phyloP scores from a whole-genome alignment of 1,139 yeast species.

The Kodamaea plutei region DNA sequence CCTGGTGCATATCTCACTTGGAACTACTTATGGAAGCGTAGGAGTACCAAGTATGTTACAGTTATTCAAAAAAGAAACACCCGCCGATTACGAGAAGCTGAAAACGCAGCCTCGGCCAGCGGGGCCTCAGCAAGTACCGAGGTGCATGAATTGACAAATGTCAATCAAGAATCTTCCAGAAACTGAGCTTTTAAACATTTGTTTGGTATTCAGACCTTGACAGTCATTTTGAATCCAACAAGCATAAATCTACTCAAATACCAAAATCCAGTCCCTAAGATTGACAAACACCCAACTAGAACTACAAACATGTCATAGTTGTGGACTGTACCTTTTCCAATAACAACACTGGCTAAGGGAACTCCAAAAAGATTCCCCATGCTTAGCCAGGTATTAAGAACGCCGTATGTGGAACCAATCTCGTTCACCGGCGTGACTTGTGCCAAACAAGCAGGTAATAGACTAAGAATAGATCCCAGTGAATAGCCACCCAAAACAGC shows the following conservation, averaged over 20 bases:
- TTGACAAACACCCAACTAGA: constrained; percentile 30
- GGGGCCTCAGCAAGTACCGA: constrained; percentile 3
- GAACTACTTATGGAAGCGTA: constrained; percentile 26
- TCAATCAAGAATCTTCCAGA: too few relatives aligned
- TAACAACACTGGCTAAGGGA: constrained; percentile 36
- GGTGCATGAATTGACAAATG: constrained; percentile 2
- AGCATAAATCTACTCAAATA: constrained; percentile 8
- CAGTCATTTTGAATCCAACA: constrained; percentile 10
- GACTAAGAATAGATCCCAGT: constrained; percentile 29
- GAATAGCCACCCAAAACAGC: constrained; percentile 27
- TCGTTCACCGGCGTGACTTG: constrained; percentile 26
- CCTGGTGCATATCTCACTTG: constrained; percentile 38
- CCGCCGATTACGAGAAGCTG: constrained; percentile 1
- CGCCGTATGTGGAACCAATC: constrained; percentile 29
- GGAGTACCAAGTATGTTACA: constrained; percentile 19
- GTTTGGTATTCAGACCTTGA: constrained; percentile 10
- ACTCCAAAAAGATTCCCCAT: constrained; percentile 32
- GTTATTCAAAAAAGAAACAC: constrained; percentile 21
- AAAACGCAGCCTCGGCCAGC: constrained; percentile 2
- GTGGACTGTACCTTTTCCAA: constrained; percentile 27
- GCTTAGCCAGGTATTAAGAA: constrained; percentile 26
- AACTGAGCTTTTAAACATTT: too few relatives aligned
- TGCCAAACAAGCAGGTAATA: constrained; percentile 30
- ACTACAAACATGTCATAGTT: constrained; percentile 22
- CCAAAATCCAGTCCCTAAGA: constrained; percentile 13